Evolutionary conservation across 805 yeast species (phyloP), one percentile per base, ranked within the genome.

Genomic region (Barnettozyma pratensis): DNA sequence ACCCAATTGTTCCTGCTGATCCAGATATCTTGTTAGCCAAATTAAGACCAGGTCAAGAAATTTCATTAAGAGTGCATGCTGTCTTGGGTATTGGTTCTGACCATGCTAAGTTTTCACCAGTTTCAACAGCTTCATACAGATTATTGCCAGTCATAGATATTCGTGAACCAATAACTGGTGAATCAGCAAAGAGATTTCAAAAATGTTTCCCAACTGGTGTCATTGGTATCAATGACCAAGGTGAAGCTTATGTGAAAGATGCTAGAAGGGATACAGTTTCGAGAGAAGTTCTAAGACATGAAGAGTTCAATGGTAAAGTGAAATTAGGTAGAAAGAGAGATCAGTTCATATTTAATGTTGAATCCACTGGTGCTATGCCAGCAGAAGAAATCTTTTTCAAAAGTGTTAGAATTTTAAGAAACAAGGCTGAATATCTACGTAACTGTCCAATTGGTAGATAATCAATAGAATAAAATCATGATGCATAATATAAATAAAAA

Each of bases 21-120:
- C 96, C 97, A 36, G 85, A 94, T 65, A 87, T 94, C 56, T 70
- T 94, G 54, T 68, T 94, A 46, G 97, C 96, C 45, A 94, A 94
- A 70, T 74, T 94, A 61, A 81, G 99, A 61, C 98, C 98, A 6
- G 97, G 97, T 43, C 99, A 94, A 71, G 98, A 94, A 69, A 91
- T 94, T 54, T 79, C 92, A 29, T 74, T 94, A 55, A 77, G 90
- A 62, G 96, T 86, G 49, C 96, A 90, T 70, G 94, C 97, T 65
- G 75, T 91, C 31, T 75, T 92, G 53, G 99, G 99, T 50, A 71
- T 87, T 56, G 99, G 97, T 45, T 70, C 89, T 39, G 99, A 94
- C 67, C 99, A 94, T 68, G 97, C 99, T 51, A 94, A 94, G 69
- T 94, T 88, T 66, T 89, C 97, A 7, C 99, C 99, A 5, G 99